A percentile compares a stretch with the other conserved stretches of the same genome.
phyloP scores from a whole-genome alignment of 257 asterid species.

The Parsonsia alboflavescens region DNA sequence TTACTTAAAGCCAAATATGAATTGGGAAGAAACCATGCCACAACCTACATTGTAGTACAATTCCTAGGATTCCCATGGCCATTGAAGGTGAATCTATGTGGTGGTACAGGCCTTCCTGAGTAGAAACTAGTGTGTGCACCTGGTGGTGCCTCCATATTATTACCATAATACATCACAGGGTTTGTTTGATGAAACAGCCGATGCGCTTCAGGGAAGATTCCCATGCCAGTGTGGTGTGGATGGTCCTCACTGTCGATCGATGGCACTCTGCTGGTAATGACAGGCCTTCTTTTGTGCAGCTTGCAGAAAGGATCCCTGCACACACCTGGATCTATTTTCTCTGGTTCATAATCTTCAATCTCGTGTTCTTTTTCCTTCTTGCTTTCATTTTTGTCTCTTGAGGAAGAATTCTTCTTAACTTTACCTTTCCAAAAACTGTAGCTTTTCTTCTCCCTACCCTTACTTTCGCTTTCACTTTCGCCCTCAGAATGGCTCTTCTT shows the following conservation, averaged over 20 bases:
- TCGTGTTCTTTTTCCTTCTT: conserved; percentile 1
- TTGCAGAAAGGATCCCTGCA: conserved; percentile 11
- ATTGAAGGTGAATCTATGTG: neutral
- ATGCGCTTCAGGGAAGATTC: neutral
- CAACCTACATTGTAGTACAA: neutral
- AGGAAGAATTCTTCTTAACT: neutral
- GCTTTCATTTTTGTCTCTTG: neutral
- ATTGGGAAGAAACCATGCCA: neutral
- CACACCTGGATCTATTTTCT: neutral
- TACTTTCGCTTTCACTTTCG: neutral
- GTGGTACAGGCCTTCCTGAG: neutral
- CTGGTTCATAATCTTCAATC: neutral
- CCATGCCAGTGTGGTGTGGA: conserved; percentile 5
- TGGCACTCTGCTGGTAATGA: neutral
- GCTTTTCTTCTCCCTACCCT: neutral
- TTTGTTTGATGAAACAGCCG: neutral
- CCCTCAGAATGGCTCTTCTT: neutral
- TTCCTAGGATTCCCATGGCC: neutral
- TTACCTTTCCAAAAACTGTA: neutral
- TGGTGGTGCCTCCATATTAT: neutral
- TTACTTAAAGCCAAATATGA: neutral
- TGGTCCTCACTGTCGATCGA: neutral
- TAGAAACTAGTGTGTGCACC: neutral
- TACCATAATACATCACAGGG: neutral
- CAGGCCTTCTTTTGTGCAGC: neutral